These are phyloP conservation scores for Didymella glomerata DNA, from an alignment of 2,329 filamentous ascomycete species.

Conservation along the genomic window DNA sequence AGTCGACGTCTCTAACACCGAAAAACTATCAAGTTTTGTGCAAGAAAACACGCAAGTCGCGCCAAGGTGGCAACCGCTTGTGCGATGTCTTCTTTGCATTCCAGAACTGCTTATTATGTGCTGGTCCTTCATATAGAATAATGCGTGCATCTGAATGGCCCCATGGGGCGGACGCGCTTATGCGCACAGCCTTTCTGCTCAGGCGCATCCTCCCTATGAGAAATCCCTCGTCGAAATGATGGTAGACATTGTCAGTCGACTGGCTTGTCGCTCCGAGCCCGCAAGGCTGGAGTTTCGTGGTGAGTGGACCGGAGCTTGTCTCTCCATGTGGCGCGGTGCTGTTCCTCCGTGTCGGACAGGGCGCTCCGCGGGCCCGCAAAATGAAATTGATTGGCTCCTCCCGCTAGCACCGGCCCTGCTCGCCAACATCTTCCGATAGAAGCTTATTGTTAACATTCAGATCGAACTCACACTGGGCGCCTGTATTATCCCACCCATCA, in stretches of 20 bases:
- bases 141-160: background rate
- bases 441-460: background rate
- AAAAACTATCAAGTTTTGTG: background rate
- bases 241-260: background rate
- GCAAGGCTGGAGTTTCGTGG: background rate
- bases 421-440: conserved; percentile 2
- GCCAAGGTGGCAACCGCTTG: background rate
- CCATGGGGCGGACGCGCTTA: background rate
- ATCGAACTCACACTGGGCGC: background rate
- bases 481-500: background rate
- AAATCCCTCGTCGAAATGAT: background rate
- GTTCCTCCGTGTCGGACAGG: conserved; percentile 3
- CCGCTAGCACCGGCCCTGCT: conserved; percentile 2
- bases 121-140: background rate
- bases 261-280: background rate
- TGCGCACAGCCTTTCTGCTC: background rate
- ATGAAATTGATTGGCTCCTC: background rate
- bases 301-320: background rate
- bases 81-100: background rate
- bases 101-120: background rate
- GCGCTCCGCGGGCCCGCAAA: conserved; percentile 1
- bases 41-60: background rate
- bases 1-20: background rate
- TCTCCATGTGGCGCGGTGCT: conserved; percentile 3
- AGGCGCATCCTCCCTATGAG: background rate